These are phyloP conservation scores for Arthrocladium fulminans DNA, from an alignment of 2,329 filamentous ascomycete species.

Conservation along the genomic window DNA sequence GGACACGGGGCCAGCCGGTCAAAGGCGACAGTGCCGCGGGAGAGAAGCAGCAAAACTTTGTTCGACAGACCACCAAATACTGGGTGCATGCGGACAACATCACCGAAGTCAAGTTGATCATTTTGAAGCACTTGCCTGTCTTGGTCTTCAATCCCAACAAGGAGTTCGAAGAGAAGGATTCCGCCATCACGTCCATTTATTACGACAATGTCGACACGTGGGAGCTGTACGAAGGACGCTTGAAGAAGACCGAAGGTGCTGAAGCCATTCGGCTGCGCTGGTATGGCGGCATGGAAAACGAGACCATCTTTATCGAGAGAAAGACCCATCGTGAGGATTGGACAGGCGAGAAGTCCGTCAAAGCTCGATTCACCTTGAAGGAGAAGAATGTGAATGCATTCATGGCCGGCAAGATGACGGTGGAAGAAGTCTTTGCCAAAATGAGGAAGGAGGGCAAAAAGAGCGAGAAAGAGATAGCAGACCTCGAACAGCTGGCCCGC, in stretches of 20 bases:
- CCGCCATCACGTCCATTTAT: conserved; percentile 96
- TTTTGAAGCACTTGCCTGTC: conserved; percentile 93
- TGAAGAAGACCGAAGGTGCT: conserved; percentile 96
- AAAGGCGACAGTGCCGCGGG: conserved; percentile 88
- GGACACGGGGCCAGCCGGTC: conserved; percentile 83
- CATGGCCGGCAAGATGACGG: conserved; percentile 72
- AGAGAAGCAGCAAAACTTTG: conserved; percentile 86
- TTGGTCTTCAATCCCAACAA: conserved; percentile 96
- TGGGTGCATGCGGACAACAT: conserved; percentile 99
- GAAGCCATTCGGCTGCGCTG: conserved; percentile 93
- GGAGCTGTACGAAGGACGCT: conserved; percentile 84
- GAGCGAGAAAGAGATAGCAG: conserved; percentile 75
- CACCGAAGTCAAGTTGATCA: conserved; percentile 93
- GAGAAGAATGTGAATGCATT: conserved; percentile 97
- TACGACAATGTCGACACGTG: conserved; percentile 92
- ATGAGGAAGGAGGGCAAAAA: conserved; percentile 93
- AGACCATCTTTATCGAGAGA: conserved; percentile 92
- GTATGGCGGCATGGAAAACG: conserved; percentile 94
- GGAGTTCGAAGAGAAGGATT: conserved; percentile 82
- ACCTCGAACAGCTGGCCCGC: conserved; percentile 78
- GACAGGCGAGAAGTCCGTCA: conserved; percentile 98
- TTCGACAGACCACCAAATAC: conserved; percentile 97
- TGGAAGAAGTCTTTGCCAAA: conserved; percentile 89
- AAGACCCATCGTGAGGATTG: conserved; percentile 98
- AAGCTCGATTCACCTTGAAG: conserved; percentile 88